Conservation (phyloP, 768 basidiomycete species). For the Coprinopsis marcescibilis region DNA sequence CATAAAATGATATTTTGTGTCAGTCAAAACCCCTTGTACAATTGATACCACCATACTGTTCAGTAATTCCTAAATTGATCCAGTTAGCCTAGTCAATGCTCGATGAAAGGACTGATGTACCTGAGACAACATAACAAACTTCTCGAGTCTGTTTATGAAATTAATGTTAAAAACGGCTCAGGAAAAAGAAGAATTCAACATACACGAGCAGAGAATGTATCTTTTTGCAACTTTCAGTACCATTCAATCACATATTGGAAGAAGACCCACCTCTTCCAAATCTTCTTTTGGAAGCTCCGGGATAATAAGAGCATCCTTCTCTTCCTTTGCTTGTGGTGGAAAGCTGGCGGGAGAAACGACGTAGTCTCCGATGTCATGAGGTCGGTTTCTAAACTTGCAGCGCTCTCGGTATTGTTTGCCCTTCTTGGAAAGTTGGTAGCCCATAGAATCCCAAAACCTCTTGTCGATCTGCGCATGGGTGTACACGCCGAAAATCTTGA, state of each 20-base stretch:
- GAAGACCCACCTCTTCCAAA: constrained; percentile 38
- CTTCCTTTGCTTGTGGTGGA: constrained; percentile 25
- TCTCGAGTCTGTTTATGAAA: constrained; percentile 31
- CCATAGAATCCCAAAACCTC: constrained; percentile 33
- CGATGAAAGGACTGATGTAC: constrained; percentile 15
- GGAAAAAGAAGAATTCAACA: constrained; percentile 14
- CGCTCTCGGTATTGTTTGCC: constrained; percentile 43
- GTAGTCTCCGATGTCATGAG: constrained; percentile 25
- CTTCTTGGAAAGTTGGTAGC: constrained; percentile 30
- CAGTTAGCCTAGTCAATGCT: background rate
- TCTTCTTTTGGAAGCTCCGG: constrained; percentile 38
- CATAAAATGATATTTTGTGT: no score
- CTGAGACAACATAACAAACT: constrained; percentile 38
- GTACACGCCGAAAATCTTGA: constrained; percentile 34
- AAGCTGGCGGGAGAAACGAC: constrained; percentile 51
- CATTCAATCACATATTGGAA: background rate
- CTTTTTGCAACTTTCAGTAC: constrained; percentile 25
- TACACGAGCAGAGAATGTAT: constrained; percentile 58
- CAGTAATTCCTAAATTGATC: constrained; percentile 17
- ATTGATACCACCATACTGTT: constrained; percentile 14
- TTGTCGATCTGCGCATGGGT: constrained; percentile 34
- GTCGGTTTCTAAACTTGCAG: constrained; percentile 42
- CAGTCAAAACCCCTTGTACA: background rate
- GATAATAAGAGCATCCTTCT: constrained; percentile 13
- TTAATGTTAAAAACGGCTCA: constrained; percentile 1